Percentiles rank a stretch among this genome's conserved stretches.
Evolutionary conservation across 176 grass and related monocot genomes (phyloP).

Genomic region (Ensete ventricosum): DNA sequence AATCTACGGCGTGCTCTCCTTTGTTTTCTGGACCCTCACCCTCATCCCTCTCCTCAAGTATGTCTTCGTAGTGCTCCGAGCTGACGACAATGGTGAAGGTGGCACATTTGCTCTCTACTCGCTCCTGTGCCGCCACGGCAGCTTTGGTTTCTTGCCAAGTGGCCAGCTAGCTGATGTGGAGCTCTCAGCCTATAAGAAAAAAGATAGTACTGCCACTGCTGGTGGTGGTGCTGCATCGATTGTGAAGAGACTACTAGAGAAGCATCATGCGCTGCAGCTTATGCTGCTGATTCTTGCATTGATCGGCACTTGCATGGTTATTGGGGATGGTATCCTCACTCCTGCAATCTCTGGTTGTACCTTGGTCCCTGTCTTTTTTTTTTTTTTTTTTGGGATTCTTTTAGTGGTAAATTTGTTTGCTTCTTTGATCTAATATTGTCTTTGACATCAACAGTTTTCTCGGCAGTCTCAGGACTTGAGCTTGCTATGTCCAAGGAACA

Average conservation of each 20-base stretch:
- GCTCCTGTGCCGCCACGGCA: constrained; percentile 66
- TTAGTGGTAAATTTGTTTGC: constrained; percentile 7
- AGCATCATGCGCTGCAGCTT: constrained; percentile 56
- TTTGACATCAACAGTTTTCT: constrained; percentile 54
- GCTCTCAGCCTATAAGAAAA: constrained; percentile 29
- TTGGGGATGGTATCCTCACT: constrained; percentile 88
- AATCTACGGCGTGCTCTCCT: constrained; percentile 90
- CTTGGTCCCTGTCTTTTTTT: not conserved
- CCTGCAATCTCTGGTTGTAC: constrained; percentile 76
- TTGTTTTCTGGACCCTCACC: constrained; percentile 99
- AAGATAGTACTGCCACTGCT: constrained; percentile 4
- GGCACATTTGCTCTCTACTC: constrained; percentile 99
- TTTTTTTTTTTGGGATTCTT: not conserved
- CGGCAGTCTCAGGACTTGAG: constrained; percentile 79
- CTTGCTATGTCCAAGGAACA: constrained; percentile 55
- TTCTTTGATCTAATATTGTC: constrained; percentile 1
- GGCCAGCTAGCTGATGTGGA: constrained; percentile 45
- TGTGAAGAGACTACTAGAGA: constrained; percentile 43
- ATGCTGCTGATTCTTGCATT: constrained; percentile 59
- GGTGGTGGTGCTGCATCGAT: not conserved
- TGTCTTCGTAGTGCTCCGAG: constrained; percentile 71
- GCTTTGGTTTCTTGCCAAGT: constrained; percentile 46
- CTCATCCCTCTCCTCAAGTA: constrained; percentile 80
- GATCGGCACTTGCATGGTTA: constrained; percentile 84
- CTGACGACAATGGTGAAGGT: constrained; percentile 81